phyloP scores from a whole-genome alignment of 164 flowering plant species.

The Macadamia integrifolia region DNA sequence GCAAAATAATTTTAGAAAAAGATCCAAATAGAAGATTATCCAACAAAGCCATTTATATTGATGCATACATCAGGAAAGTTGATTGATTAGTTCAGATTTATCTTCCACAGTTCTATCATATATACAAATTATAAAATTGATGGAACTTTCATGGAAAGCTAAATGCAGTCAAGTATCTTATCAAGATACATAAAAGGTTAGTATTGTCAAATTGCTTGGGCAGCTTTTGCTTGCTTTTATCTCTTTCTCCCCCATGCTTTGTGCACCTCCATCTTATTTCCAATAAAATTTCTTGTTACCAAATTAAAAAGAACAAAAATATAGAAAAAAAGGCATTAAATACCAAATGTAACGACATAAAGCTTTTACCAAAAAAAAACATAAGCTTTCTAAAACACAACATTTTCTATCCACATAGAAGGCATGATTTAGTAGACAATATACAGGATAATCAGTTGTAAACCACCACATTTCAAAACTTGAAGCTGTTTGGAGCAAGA shows the following conservation, averaged over 20 bases:
- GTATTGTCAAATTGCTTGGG: not conserved
- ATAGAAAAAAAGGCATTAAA: not conserved
- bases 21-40: not conserved
- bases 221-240: not conserved
- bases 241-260: not conserved
- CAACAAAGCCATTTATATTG: not conserved
- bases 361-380: not conserved
- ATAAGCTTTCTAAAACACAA: not conserved
- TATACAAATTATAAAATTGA: too few relatives aligned
- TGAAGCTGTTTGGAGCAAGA: not conserved
- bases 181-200: not conserved
- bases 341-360: not conserved
- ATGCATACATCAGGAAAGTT: not conserved
- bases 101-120: too few relatives aligned
- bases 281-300: too few relatives aligned
- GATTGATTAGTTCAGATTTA: too few relatives aligned
- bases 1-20: slow-evolving; percentile 3
- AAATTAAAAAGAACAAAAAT: too few relatives aligned
- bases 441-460: not conserved
- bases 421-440: not conserved
- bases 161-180: too few relatives aligned
- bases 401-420: not conserved
- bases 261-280: not conserved
- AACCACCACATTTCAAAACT: not conserved
- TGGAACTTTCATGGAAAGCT: too few relatives aligned